Conservation (phyloP, 495 filamentous ascomycete species). For the Aspergillus coremiiformis region DNA sequence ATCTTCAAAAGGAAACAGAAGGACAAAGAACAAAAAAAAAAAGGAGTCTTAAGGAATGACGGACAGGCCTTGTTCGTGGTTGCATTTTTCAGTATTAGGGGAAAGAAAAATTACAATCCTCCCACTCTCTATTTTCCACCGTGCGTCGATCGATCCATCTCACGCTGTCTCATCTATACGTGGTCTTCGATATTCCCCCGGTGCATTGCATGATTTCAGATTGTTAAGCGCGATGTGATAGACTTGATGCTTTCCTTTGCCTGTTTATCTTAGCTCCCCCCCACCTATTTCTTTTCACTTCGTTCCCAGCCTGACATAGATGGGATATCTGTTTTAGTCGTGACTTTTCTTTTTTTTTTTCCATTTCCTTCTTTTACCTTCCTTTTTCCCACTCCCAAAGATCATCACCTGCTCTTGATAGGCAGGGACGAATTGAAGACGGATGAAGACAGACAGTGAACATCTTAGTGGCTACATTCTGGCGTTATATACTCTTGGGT, state of each 20-base stretch:
- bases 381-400: too few species aligned
- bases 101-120: neutral
- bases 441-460: neutral
- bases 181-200: slow-evolving; percentile 1
- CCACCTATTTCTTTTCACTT: neutral
- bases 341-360: neutral
- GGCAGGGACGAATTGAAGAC: neutral
- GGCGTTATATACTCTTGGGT: slow-evolving; percentile 10
- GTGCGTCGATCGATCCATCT: slow-evolving; percentile 15
- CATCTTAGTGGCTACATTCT: slow-evolving; percentile 2
- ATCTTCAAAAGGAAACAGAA: neutral
- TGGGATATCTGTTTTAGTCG: slow-evolving; percentile 6
- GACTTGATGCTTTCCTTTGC: slow-evolving; percentile 4
- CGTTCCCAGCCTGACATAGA: slow-evolving; percentile 7
- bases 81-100: neutral
- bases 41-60: neutral
- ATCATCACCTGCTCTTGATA: neutral
- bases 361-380: neutral
- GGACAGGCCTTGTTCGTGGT: neutral
- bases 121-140: neutral
- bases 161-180: neutral
- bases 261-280: slow-evolving; percentile 4
- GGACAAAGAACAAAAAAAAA: neutral
- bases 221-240: slow-evolving; percentile 6
- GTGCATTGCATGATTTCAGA: slow-evolving; percentile 12